A percentile compares a stretch with the other conserved stretches of the same genome.
Evolutionary conservation across 2,329 filamentous ascomycete species (phyloP).

Genomic region (Orbilia blumenaviensis): DNA sequence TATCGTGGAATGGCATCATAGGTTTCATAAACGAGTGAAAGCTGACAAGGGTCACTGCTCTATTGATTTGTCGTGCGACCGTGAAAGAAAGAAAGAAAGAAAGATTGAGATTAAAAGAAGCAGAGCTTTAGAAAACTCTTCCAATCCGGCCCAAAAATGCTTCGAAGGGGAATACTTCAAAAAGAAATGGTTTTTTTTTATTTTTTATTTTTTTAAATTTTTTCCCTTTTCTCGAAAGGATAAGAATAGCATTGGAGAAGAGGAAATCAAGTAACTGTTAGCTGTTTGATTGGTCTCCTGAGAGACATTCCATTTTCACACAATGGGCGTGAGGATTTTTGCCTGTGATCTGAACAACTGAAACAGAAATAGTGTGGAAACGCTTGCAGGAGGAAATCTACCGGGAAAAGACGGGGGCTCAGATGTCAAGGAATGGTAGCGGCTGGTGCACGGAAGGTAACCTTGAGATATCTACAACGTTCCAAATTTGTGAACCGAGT

Average conservation of each 20-base stretch:
- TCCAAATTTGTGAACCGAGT: too few relatives aligned
- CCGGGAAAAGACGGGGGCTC: not conserved
- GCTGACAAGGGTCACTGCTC: not conserved
- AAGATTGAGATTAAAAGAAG: not conserved
- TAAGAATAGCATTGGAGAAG: not conserved
- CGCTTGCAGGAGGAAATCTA: not conserved
- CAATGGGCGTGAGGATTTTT: not conserved
- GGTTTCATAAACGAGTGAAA: constrained; percentile 9
- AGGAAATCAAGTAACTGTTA: too few relatives aligned
- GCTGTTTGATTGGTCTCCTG: constrained; percentile 12
- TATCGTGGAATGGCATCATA: constrained; percentile 21
- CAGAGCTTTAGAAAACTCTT: not conserved
- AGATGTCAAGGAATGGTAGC: not conserved
- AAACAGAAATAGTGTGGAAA: constrained; percentile 14
- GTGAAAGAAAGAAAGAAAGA: not conserved
- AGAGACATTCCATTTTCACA: constrained; percentile 9
- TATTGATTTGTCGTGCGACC: not conserved
- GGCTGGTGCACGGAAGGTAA: not conserved
- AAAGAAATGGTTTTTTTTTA: too few relatives aligned
- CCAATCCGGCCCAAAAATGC: not conserved
- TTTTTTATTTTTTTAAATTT: not conserved
- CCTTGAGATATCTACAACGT: too few relatives aligned
- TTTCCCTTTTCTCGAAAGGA: too few relatives aligned
- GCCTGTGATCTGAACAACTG: constrained; percentile 2
- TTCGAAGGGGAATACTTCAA: not conserved